These are phyloP conservation scores for Pichia sp. DNA, from an alignment of 1,139 yeast genomes.

Conservation along the genomic window DNA sequence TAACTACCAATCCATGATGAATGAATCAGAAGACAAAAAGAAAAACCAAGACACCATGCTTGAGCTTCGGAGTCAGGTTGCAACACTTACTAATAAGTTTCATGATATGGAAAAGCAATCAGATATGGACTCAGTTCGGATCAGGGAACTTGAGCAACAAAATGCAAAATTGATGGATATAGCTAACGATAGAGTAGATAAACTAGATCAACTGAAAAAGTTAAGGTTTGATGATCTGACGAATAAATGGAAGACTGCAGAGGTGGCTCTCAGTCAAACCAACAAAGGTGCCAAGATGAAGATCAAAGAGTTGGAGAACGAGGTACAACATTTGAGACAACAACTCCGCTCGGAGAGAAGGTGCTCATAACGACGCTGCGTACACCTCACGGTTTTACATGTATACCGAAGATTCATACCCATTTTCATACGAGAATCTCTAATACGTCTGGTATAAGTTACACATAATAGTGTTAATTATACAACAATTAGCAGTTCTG, in stretches of 20 bases:
- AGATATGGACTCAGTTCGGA: conserved; percentile 14
- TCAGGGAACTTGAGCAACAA: conserved; percentile 9
- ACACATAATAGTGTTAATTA: too few relatives aligned
- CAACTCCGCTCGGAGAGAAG: too few relatives aligned
- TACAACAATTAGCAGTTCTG: too few relatives aligned
- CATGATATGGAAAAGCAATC: conserved; percentile 19
- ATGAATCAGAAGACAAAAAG: background rate
- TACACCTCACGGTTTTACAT: too few relatives aligned
- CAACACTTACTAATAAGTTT: conserved; percentile 4
- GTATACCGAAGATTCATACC: too few relatives aligned
- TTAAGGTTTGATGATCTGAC: conserved; percentile 57
- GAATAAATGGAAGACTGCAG: conserved; percentile 60
- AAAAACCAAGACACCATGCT: background rate
- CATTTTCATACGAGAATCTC: too few relatives aligned
- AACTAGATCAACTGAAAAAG: conserved; percentile 19
- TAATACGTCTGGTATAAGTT: too few relatives aligned
- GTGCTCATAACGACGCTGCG: too few relatives aligned
- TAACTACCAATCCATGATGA: conserved; percentile 2
- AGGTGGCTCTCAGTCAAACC: conserved; percentile 58
- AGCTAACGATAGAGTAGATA: conserved; percentile 1
- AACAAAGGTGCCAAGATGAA: conserved; percentile 49
- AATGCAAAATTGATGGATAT: conserved; percentile 12
- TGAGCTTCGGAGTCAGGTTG: background rate
- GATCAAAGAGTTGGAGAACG: conserved; percentile 47
- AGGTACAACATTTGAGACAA: conserved; percentile 31